Evolutionary conservation across 1,284 basidiomycete genomes (phyloP), one percentile per base, ranked within the genome.

Genomic region (Takashimella tepidaria): DNA sequence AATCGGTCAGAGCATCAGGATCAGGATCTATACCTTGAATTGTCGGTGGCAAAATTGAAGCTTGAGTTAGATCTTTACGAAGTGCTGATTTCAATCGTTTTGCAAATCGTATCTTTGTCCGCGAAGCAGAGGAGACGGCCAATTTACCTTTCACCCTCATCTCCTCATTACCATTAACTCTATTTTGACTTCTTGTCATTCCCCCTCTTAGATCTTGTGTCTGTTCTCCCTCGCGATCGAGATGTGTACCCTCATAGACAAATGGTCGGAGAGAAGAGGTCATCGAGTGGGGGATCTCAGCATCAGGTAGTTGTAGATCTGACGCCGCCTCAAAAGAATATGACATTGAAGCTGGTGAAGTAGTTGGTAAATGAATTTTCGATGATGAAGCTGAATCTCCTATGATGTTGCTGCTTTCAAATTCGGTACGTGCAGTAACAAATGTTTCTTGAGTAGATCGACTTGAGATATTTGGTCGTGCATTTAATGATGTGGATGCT

Each of bases 381-480:
- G 10, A 8, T 16, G 31, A 37, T 8, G 31, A 8, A 37, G 31
- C 31, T 16, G 31, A 37, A 8, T 16, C 31, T 16, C 8, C 16
- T n/a, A n/a, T n/a, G n/a, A 8, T 16, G n/a, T 53, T 27, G 20
- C 44, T 20, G 27, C 16, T n/a, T 4, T 40, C 11, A 12, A 27
- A 37, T 13, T 59, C 49, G 3, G 70, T 68, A 1, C 63, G 62
- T 10, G 69, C 69, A 5, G 70, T 70, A 25, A 72, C 67, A 45
- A 72, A 72, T 0, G 66, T 59, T 8, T 69, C 70, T 26, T 66
- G 63, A 1, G 68, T 69, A 0, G 59, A 58, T 22, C 56, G 55
- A 41, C 57, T 52, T 2, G 57, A 51, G 23, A 53, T 49, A 3
- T 51, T 19, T 37, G 47, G 59, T 54, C 42, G 42, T 11, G 37